Percentiles rank a stretch among this genome's conserved stretches.
These are phyloP conservation scores for Hemileccinum impolitum DNA, from an alignment of 768 basidiomycete genomes.

Conservation along the genomic window DNA sequence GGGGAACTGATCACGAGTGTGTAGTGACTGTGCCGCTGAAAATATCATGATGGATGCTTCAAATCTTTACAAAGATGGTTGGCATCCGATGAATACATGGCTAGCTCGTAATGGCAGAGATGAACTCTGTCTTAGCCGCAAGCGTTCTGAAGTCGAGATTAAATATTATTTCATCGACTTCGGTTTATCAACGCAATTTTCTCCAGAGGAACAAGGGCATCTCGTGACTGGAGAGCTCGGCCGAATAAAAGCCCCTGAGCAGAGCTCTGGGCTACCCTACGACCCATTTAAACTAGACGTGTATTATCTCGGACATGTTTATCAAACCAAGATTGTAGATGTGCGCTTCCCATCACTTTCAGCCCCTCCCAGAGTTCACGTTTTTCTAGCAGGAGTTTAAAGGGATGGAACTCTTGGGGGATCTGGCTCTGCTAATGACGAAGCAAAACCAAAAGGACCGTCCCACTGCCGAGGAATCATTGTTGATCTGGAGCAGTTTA, in stretches of 20 bases:
- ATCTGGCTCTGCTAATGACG: conserved; percentile 5
- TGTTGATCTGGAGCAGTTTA: conserved; percentile 9
- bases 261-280: conserved; percentile 17
- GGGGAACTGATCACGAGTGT: too few species aligned
- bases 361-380: not conserved
- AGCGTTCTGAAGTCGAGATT: conserved; percentile 24
- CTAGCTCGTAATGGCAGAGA: conserved; percentile 9
- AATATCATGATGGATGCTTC: conserved; percentile 34
- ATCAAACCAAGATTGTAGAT: conserved; percentile 15
- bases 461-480: not conserved
- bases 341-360: not conserved
- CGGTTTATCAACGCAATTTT: conserved; percentile 29
- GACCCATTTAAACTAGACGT: conserved; percentile 32
- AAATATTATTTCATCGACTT: conserved; percentile 38
- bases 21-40: conserved; percentile 22
- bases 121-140: conserved; percentile 15
- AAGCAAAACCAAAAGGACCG: conserved; percentile 5
- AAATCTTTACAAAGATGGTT: conserved; percentile 25
- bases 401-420: not conserved
- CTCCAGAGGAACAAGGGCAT: not conserved
- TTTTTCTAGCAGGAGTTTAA: conserved; percentile 4
- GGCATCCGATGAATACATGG: conserved; percentile 20
- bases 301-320: conserved; percentile 26
- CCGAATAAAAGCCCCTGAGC: conserved; percentile 22
- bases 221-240: conserved; percentile 5